Evolutionary conservation across 2,329 filamentous ascomycete genomes (phyloP), one percentile per base, ranked within the genome.

Genomic region (Arachnomyces sp.): DNA sequence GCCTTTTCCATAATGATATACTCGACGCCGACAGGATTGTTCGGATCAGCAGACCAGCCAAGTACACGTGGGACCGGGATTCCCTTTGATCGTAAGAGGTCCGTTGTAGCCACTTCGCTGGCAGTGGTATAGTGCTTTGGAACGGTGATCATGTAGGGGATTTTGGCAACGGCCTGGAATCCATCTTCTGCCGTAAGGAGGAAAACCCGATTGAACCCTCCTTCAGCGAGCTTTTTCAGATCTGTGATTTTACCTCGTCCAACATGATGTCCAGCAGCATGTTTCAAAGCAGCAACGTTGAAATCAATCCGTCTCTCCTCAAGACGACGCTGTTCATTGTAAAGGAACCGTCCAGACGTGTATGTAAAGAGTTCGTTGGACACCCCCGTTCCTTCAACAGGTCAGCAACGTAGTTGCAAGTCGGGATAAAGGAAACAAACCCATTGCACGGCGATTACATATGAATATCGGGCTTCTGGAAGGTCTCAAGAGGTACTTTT

Each of bases 1-100:
- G 47, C 38, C 42, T 48, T 28, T 16, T 45, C 37, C 51, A 53
- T 39, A 9, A 53, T 39, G 8, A 52, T 54, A 30, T 52, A 52
- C 28, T 56, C 52, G 1, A 44, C 42, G 21, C 51, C 50, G 30
- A 50, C 47, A 9, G 44, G 8, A 30, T 52, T 53, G 8, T 49
- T 39, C 6, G 15, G 34, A 14, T 43, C 44, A 5, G 46, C 49
- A 28, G 42, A 51, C 38, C 43, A 52, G 1, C 38, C 46, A 44
- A 49, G 49, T 2, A 54, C 38, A 36, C 47, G 17, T 9, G 49
- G 50, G 2, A 51, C 49, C 1, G 47, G 50, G 3, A 52, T 39
- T 2, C 46, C 47, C 34, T 52, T 50, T 3, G 45, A 47, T 7
- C 41, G 50, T 21, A 55, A 44, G 14, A 51, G 52, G 12, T 34